Evolutionary conservation across 2,329 filamentous ascomycete genomes (phyloP), one percentile per base, ranked within the genome.

Genomic region (Aspergillus fumigatus): DNA sequence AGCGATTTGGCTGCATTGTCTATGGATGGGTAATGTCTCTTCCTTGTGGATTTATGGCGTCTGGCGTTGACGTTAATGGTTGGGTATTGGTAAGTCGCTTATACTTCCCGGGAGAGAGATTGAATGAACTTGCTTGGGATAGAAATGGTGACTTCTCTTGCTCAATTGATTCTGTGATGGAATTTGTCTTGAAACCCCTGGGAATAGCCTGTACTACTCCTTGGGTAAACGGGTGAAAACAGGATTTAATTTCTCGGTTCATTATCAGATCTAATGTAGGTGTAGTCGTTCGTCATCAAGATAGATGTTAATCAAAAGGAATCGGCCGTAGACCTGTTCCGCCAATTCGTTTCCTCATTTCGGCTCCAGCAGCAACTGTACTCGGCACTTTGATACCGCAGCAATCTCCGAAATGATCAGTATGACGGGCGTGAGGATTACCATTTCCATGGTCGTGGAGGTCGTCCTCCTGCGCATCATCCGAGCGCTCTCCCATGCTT

Each of bases 351-450:
- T 95, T 97, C 79, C 84, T 88, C 82, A 89, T 88, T 76, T 96
- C 93, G 64, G 92, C 88, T 14, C 90, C 90, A 0, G 94, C 95
- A 27, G 92, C 95, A 56, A 97, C 83, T 53, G 91, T 93, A 70
- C 92, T 96, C 0, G 94, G 95, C 17, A 99, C 94, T 67, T 96
- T 93, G 74, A 99, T 99, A 26, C 94, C 94, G 71, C 94, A 99
- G 74, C 94, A 99, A 73, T 99, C 94, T 4, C 93, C 93, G 90
- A 94, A 99, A 48, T 80, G 82, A 53, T 79, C 75, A 4, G 69
- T 68, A 49, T 73, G 70, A 23, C 84, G 85, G 54, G 80, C 84
- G 50, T 84, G 82, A 51, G 87, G 83, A 74, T 94, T 88, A 59
- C 87, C 82, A 74, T 92, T 88, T 63, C 84, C 27, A 84, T 68